Base-by-base conservation (phyloP, 169 alveolate genomes). In the Plasmodium chabaudi region DNA sequence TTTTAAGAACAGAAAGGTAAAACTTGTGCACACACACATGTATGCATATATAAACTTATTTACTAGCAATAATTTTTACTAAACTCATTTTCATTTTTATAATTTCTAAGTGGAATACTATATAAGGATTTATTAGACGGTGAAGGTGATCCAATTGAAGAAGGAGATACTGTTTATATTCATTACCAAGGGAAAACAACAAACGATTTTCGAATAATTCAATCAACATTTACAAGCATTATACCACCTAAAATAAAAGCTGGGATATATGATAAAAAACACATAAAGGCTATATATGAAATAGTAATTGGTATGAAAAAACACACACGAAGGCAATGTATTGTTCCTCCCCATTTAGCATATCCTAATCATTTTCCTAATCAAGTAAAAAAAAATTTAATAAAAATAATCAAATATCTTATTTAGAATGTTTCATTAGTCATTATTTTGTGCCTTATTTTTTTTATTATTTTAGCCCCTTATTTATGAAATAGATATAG, bases 141-240 rank as follows among this genome's bases (percentile, higher is more conserved):
- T 17, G 90, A 67, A 25, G 77, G 74, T 17, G 70, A 65, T 25
- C n/a, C 82, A n/a, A 51, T 82, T n/a, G 90, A 82, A 82, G 82
- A 82, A 47, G 90, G 90, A 9, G 90, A 82, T 15, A 65, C 23
- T 12, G 90, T 82, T 17, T 82, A 82, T 67, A 82, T 82, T 21
- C 90, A 82, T 61, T 82, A 82, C 71, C 90, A 82, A 70, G 90
- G 90, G 12, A 82, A 82, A 67, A 82, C 90, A 61, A 82, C 90
- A 59, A 82, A 82, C 27, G 90, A 82, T 25, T 82, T 82, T 82
- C 72, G 90, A 44, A 67, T 82, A 67, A 82, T 82, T 67, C 79
- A 82, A 27, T 65, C 90, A 19, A 82, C 90, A 15, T 82, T 82
- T 25, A 82, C 42, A 21, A 67, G 90, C 49, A 55, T 82, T 13